phyloP scores from a whole-genome alignment of 805 yeast species.

The Brettanomyces nanus region DNA sequence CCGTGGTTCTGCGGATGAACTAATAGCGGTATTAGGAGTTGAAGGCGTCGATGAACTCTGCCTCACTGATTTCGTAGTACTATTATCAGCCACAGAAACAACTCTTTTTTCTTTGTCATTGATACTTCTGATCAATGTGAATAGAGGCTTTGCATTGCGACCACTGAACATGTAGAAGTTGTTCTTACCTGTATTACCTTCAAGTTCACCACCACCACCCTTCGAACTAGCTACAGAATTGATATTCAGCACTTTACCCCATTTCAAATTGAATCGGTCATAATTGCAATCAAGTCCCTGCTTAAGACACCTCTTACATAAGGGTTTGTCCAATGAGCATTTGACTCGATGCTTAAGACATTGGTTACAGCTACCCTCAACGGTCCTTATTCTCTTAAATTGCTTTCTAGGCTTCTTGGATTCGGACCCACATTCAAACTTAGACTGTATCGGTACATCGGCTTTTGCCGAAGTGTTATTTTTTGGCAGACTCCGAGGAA shows the following conservation, averaged over 20 bases:
- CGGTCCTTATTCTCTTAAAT: slow-evolving; percentile 19
- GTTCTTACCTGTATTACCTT: neutral
- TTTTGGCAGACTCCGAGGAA: no score
- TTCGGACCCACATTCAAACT: no score
- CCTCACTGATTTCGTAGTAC: neutral
- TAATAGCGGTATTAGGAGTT: no score
- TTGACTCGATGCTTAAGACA: slow-evolving; percentile 40
- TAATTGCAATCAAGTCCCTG: slow-evolving; percentile 35
- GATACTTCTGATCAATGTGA: slow-evolving; percentile 3
- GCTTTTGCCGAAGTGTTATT: no score
- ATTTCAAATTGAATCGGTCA: slow-evolving; percentile 33
- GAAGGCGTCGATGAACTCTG: neutral
- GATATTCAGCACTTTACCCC: slow-evolving; percentile 34
- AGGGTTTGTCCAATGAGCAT: slow-evolving; percentile 36
- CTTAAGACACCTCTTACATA: slow-evolving; percentile 32
- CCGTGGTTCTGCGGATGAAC: no score
- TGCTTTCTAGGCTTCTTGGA: neutral
- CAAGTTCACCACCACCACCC: neutral
- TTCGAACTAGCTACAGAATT: slow-evolving; percentile 1
- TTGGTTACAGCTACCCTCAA: slow-evolving; percentile 33
- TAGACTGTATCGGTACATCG: no score
- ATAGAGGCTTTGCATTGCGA: slow-evolving; percentile 2
- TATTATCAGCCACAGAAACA: slow-evolving; percentile 2
- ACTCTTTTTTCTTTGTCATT: slow-evolving; percentile 1
- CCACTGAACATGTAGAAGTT: slow-evolving; percentile 2